Percentiles rank a stretch among this genome's conserved stretches.
Evolutionary conservation across 1,284 basidiomycete genomes (phyloP).

Genomic region (Heterobasidion parviporum): DNA sequence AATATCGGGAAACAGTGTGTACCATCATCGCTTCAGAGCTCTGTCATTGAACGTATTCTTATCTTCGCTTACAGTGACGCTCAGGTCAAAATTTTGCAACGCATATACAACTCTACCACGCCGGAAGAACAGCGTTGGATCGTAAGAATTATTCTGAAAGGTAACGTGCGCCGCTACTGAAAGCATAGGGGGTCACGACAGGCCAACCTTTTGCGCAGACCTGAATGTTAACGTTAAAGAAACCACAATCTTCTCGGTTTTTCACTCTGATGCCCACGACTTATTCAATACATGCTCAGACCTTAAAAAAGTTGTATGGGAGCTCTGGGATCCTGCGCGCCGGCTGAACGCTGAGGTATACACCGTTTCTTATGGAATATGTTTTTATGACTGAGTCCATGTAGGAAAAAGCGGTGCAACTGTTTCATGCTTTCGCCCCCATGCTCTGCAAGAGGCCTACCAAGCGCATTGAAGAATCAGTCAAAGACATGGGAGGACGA

Average conservation of each 20-base stretch:
- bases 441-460: slow-evolving; percentile 89
- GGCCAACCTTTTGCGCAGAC: slow-evolving; percentile 31
- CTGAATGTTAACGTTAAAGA: slow-evolving; percentile 80
- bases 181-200: not conserved
- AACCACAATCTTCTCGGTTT: slow-evolving; percentile 78
- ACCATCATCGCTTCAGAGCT: not conserved
- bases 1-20: slow-evolving; percentile 61
- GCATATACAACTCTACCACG: slow-evolving; percentile 71
- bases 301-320: slow-evolving; percentile 84
- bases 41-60: slow-evolving; percentile 1
- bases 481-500: slow-evolving; percentile 70
- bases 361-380: not conserved
- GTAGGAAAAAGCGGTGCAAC: slow-evolving; percentile 73
- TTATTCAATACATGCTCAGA: slow-evolving; percentile 94
- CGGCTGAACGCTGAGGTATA: slow-evolving; percentile 56
- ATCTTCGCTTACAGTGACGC: slow-evolving; percentile 46
- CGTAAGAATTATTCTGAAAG: slow-evolving; percentile 88
- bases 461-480: slow-evolving; percentile 69
- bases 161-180: slow-evolving; percentile 24
- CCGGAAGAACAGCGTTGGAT: slow-evolving; percentile 88
- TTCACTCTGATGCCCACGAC: slow-evolving; percentile 87
- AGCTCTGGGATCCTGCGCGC: slow-evolving; percentile 57
- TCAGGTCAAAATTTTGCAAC: slow-evolving; percentile 68
- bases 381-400: not conserved
- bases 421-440: slow-evolving; percentile 82